These are phyloP conservation scores for Kodamaea kaohsiungensis DNA, from an alignment of 805 yeast species.

Conservation along the genomic window DNA sequence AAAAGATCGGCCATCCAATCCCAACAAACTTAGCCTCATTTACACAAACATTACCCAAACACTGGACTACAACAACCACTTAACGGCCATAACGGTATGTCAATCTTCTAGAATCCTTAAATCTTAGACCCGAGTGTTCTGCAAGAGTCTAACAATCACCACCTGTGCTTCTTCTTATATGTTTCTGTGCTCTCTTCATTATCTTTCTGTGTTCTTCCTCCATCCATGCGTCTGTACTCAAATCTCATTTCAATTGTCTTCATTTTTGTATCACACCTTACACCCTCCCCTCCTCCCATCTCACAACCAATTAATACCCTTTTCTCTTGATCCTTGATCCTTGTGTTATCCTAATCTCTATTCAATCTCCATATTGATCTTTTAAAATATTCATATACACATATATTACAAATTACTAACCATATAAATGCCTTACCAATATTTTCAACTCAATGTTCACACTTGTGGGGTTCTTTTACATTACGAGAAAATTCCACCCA, in stretches of 20 bases:
- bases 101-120: neutral
- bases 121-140: neutral
- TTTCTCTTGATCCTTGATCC: too few species aligned
- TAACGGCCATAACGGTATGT: neutral
- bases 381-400: too few species aligned
- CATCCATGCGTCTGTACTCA: neutral
- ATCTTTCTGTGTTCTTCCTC: neutral
- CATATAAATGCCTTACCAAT: too few species aligned
- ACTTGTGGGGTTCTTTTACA: neutral
- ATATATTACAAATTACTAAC: too few species aligned
- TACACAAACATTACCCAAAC: neutral
- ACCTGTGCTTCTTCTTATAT: neutral
- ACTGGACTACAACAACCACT: neutral
- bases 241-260: too few species aligned
- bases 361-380: too few species aligned
- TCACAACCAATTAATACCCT: too few species aligned
- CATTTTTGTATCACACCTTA: too few species aligned
- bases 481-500: neutral
- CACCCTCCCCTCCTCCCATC: too few species aligned
- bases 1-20: too few species aligned
- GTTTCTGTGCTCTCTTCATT: neutral
- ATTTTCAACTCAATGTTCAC: neutral
- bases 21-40: too few species aligned
- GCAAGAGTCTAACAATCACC: neutral
- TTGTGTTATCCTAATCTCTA: too few species aligned